phyloP scores from a whole-genome alignment of 768 basidiomycete species.

The Tylopilus intermedius region DNA sequence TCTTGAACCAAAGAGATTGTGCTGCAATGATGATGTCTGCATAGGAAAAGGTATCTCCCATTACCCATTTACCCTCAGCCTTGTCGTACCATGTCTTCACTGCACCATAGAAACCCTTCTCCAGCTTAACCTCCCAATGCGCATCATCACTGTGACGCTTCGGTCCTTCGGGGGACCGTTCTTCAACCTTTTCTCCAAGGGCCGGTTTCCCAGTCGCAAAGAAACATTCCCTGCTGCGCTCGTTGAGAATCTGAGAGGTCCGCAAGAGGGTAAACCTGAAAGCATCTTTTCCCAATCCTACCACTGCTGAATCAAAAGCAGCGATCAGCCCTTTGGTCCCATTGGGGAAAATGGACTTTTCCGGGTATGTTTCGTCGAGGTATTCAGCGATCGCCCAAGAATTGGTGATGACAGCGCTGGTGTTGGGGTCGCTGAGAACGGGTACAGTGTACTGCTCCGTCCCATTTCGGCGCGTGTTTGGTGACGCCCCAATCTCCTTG shows the following conservation, averaged over 20 bases:
- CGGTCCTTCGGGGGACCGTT: slow-evolving; percentile 35
- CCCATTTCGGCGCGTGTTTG: slow-evolving; percentile 16
- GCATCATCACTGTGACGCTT: slow-evolving; percentile 16
- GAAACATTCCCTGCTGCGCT: slow-evolving; percentile 36
- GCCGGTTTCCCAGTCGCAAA: slow-evolving; percentile 28
- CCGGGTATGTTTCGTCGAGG: slow-evolving; percentile 33
- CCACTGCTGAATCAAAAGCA: slow-evolving; percentile 12
- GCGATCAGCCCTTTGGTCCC: slow-evolving; percentile 21
- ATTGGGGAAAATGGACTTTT: slow-evolving; percentile 26
- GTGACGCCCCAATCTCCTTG: slow-evolving; percentile 25
- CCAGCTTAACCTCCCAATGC: slow-evolving; percentile 20
- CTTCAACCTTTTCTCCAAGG: slow-evolving; percentile 36
- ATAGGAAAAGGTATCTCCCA: slow-evolving; percentile 29
- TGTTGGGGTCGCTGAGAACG: slow-evolving; percentile 31
- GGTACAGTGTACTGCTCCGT: slow-evolving; percentile 29
- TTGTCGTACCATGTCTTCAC: slow-evolving; percentile 20
- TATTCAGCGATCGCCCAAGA: slow-evolving; percentile 33
- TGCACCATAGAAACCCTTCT: slow-evolving; percentile 11
- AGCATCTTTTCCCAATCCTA: neutral
- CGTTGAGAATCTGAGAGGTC: slow-evolving; percentile 27
- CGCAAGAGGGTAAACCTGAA: slow-evolving; percentile 21
- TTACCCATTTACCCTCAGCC: slow-evolving; percentile 26
- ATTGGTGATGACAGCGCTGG: slow-evolving; percentile 25
- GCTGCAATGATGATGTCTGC: slow-evolving; percentile 28
- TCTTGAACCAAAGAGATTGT: slow-evolving; percentile 14